Conservation (phyloP, 192 early-diverging fungal genomes). For the Phlyctochytrium bullatum region DNA sequence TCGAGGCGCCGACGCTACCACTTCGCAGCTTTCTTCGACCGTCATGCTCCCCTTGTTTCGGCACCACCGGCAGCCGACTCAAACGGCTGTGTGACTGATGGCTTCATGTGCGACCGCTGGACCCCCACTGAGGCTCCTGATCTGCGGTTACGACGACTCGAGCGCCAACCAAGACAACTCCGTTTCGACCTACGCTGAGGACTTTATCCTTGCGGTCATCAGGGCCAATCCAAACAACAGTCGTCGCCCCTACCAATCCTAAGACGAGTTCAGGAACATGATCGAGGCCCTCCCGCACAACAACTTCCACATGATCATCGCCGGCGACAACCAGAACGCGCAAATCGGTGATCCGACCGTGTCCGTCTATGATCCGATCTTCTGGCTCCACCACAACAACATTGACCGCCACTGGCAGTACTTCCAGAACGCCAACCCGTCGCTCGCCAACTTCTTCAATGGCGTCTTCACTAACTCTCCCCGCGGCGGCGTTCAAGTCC, state of each 20-base stretch:
- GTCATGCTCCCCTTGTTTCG: conserved; percentile 10
- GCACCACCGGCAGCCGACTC: background rate
- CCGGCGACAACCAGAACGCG: conserved; percentile 9
- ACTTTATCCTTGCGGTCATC: background rate
- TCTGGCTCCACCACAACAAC: conserved; percentile 41
- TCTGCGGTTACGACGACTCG: too few species aligned
- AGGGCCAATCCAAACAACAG: background rate
- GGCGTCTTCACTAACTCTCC: background rate
- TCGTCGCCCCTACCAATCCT: conserved; percentile 17
- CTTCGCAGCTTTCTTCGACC: background rate
- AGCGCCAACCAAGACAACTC: too few species aligned
- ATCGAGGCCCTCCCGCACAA: conserved; percentile 33
- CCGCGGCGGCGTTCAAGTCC: background rate
- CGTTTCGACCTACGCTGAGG: background rate
- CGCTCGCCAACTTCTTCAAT: conserved; percentile 1
- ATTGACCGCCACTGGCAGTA: conserved; percentile 28
- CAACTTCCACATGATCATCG: conserved; percentile 28
- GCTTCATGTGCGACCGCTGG: background rate
- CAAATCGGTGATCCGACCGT: conserved; percentile 8
- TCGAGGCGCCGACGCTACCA: conserved; percentile 8
- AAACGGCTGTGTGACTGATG: background rate
- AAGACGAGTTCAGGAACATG: conserved; percentile 9
- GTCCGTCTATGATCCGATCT: conserved; percentile 36
- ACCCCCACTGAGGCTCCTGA: background rate
- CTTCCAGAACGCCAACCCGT: conserved; percentile 10